Evolutionary conservation across 2,329 filamentous ascomycete species (phyloP).

Genomic region (Elsinoe ampelina): DNA sequence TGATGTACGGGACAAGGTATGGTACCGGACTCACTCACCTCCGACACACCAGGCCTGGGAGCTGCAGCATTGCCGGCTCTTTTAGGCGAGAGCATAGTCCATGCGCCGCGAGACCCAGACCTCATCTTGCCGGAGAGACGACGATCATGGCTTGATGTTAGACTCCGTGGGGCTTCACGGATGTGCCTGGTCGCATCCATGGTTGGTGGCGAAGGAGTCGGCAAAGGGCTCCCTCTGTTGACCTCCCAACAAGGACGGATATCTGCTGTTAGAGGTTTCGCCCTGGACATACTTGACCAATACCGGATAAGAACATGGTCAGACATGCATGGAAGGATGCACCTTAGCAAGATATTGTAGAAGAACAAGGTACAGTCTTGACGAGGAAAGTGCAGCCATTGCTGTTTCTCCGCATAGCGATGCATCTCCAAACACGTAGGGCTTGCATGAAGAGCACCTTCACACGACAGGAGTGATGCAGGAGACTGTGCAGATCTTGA

Average conservation of each 20-base stretch:
- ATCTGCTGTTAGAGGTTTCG: background rate
- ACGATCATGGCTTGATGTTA: background rate
- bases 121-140: background rate
- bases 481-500: background rate
- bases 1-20: too few relatives aligned
- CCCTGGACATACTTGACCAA: background rate
- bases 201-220: background rate
- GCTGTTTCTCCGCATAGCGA: background rate
- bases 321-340: background rate
- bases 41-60: too few relatives aligned
- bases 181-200: background rate
- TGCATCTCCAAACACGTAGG: background rate
- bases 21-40: too few relatives aligned
- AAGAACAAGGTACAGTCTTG: too few relatives aligned
- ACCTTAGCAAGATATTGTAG: too few relatives aligned
- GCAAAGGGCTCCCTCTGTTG: background rate
- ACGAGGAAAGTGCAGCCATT: too few relatives aligned
- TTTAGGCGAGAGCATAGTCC: background rate
- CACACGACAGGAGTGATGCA: background rate
- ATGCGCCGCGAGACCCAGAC: background rate
- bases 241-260: background rate
- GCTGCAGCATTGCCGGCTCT: background rate
- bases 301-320: background rate
- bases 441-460: background rate
- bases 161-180: conserved; percentile 3